These are phyloP conservation scores for Phytophthora cryptogea DNA, from an alignment of 352 stramenopile species.

Conservation along the genomic window DNA sequence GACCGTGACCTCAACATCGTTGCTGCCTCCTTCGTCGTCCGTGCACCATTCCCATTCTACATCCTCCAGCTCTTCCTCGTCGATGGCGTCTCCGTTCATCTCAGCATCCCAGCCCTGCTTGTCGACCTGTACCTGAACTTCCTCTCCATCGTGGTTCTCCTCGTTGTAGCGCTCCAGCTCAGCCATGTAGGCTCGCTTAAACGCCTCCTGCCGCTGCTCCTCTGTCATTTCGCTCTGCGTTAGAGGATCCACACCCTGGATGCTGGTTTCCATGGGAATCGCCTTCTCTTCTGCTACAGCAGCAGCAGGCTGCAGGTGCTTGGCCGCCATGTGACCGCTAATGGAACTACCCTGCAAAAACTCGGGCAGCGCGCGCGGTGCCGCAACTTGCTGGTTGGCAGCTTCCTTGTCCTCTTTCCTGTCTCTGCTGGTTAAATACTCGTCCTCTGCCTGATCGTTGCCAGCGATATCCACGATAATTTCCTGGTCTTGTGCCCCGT, in stretches of 20 bases:
- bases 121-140: conserved; percentile 82
- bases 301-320: conserved; percentile 61
- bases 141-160: conserved; percentile 74
- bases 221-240: conserved; percentile 78
- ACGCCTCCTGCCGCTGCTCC: conserved; percentile 81
- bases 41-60: conserved; percentile 86
- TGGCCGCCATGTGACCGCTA: conserved; percentile 85
- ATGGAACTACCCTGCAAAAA: conserved; percentile 87
- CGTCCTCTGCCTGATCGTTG: conserved; percentile 74
- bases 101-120: conserved; percentile 85
- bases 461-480: conserved; percentile 88
- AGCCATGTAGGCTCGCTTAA: conserved; percentile 81
- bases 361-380: conserved; percentile 70
- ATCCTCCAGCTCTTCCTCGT: conserved; percentile 81
- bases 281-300: conserved; percentile 41
- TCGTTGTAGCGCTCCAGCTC: conserved; percentile 88
- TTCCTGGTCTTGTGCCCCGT: conserved; percentile 77
- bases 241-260: conserved; percentile 62
- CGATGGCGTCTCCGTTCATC: conserved; percentile 73
- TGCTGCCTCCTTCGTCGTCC: conserved; percentile 54
- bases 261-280: conserved; percentile 33
- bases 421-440: conserved; percentile 81
- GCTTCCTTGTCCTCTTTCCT: conserved; percentile 73
- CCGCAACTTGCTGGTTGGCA: conserved; percentile 54
- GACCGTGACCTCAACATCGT: conserved; percentile 66